These are phyloP conservation scores for Phytophthora boehmeriae DNA, from an alignment of 352 stramenopile genomes.

Conservation along the genomic window DNA sequence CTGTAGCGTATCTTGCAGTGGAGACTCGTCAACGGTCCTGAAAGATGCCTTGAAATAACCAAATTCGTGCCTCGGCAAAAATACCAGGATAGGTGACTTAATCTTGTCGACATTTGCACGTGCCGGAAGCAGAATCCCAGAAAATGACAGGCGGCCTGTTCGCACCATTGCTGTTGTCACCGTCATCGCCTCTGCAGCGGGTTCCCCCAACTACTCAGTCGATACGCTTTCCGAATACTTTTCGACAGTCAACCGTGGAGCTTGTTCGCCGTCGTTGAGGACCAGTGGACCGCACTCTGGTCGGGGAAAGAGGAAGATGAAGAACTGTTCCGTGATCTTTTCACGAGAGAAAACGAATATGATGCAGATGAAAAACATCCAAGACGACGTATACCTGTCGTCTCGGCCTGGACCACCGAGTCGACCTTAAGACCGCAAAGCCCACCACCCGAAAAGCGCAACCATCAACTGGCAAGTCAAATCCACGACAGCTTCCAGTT, in stretches of 20 bases:
- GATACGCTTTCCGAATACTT: constrained; percentile 68
- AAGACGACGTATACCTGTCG: background rate
- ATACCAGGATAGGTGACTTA: background rate
- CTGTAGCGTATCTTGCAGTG: constrained; percentile 20
- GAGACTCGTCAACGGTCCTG: background rate
- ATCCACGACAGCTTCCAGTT: constrained; percentile 18
- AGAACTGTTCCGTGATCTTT: constrained; percentile 74
- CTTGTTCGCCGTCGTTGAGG: constrained; percentile 22
- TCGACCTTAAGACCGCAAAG: constrained; percentile 21
- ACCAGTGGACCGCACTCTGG: constrained; percentile 5
- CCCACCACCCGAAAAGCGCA: constrained; percentile 4
- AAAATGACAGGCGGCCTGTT: constrained; percentile 35
- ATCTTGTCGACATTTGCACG: background rate
- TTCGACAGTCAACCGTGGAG: constrained; percentile 33
- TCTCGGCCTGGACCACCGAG: background rate
- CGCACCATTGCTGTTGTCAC: constrained; percentile 7
- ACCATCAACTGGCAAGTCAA: constrained; percentile 7
- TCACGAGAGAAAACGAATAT: constrained; percentile 41
- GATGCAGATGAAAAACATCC: background rate
- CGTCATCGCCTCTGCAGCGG: constrained; percentile 8
- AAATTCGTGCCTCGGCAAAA: background rate
- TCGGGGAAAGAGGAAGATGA: constrained; percentile 52
- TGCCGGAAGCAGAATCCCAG: background rate
- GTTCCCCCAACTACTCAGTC: constrained; percentile 42
- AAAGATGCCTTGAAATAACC: background rate